phyloP scores from a whole-genome alignment of 805 yeast species.

The Zygosaccharomyces bisporus region DNA sequence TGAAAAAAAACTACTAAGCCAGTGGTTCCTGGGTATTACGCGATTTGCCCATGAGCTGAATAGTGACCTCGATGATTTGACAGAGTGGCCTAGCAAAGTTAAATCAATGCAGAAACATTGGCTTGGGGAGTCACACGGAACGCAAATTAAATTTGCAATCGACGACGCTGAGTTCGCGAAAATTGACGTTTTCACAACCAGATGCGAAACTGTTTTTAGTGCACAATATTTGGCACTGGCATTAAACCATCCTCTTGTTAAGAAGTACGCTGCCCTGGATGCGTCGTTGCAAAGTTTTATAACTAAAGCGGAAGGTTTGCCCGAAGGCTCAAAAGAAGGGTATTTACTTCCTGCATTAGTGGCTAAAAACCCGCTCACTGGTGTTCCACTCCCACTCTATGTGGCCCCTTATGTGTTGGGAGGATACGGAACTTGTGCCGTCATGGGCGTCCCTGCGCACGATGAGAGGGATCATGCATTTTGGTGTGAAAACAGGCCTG shows the following conservation, averaged over 20 bases:
- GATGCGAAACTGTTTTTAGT: conserved; percentile 83
- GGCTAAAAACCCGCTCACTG: conserved; percentile 58
- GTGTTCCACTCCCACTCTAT: conserved; percentile 60
- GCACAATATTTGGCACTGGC: conserved; percentile 83
- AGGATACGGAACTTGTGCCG: conserved; percentile 86
- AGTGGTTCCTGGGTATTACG: conserved; percentile 93
- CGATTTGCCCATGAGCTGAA: conserved; percentile 66
- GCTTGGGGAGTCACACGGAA: conserved; percentile 88
- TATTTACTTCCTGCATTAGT: conserved; percentile 43
- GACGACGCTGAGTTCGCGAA: conserved; percentile 23
- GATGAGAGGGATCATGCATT: conserved; percentile 80
- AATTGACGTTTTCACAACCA: conserved; percentile 70
- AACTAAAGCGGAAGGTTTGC: conserved; percentile 33
- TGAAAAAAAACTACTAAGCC: conserved; percentile 74
- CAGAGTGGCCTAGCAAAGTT: conserved; percentile 85
- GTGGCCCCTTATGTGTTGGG: conserved; percentile 89
- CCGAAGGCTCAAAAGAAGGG: conserved; percentile 58
- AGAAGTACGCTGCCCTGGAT: conserved; percentile 39
- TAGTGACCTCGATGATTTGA: conserved; percentile 56
- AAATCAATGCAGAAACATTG: conserved; percentile 88
- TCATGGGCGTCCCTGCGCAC: conserved; percentile 97
- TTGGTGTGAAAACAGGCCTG: conserved; percentile 64
- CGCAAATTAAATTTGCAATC: conserved; percentile 54
- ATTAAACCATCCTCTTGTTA: conserved; percentile 60
- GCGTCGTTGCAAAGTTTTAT: conserved; percentile 46